Evolutionary conservation across 73 alveolate species (phyloP), one percentile per base, ranked within the genome.

Genomic region (Symbiodinium pilosum): DNA sequence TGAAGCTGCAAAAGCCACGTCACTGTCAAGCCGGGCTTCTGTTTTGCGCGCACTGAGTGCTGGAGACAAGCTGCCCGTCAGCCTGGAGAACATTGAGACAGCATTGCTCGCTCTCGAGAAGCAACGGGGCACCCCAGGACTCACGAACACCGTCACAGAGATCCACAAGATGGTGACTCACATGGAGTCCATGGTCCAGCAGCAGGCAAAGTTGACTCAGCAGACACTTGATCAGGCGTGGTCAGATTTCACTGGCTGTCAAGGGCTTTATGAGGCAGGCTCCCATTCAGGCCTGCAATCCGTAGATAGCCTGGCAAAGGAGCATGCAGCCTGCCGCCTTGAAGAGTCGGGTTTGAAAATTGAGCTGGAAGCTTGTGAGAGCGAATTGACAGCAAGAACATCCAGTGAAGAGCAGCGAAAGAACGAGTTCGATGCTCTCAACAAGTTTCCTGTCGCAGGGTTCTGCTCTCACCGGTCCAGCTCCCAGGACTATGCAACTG

Each of bases 1-100:
- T 39, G 88, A 39, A 42, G 88, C 88, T 81, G 88, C 88, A n/a
- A 81, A 81, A 39, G 56, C 88, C 42, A 42, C 88, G 38, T 81
- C 88, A 3, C 81, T 64, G 81, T 64, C 81, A 64, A 39, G 59
- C 56, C 88, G 88, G 38, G 42, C 88, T 7, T 73, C 85, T 24
- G 12, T 36, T 28, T 36, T n/a, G 44, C 34, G 56, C 42, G 8
- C n/a, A 12, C 26, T 42, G 26, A 42, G 39, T 26, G 21, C 34
- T 39, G 59, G 40, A 1, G 38, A 28, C 56, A 81, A 39, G 52
- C 38, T 81, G 42, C 88, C 88, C 42, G 30, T 81, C 26, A 81
- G 88, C 88, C 43, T 81, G 56, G 88, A 81, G 56, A 34, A 81
- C 56, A 34, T 81, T 21, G 88, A 81, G 59, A 81, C 88, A 18